phyloP scores from a whole-genome alignment of 1,139 yeast genomes.

The Protomyces inundatus region DNA sequence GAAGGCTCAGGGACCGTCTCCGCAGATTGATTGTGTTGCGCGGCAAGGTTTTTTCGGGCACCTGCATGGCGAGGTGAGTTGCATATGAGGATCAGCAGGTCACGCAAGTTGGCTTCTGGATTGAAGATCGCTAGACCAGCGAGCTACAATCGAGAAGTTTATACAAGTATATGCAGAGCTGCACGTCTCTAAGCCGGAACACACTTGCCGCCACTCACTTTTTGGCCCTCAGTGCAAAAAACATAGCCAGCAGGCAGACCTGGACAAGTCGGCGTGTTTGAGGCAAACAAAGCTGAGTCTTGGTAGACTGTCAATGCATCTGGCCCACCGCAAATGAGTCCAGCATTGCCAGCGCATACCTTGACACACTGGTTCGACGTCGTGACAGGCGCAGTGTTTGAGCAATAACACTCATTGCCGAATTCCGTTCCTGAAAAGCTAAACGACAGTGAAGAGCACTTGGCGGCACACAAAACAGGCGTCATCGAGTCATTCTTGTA shows the following conservation, averaged over 20 bases:
- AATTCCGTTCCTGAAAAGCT: slow-evolving; percentile 16
- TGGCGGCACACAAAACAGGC: slow-evolving; percentile 3
- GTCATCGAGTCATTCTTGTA: slow-evolving; percentile 13
- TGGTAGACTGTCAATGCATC: neutral
- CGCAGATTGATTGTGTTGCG: too few species aligned
- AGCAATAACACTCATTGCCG: slow-evolving; percentile 14
- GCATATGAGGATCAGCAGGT: too few species aligned
- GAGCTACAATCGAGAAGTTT: too few species aligned
- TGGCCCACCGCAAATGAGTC: slow-evolving; percentile 10
- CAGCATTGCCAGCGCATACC: slow-evolving; percentile 12
- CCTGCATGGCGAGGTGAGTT: too few species aligned
- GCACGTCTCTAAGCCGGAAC: neutral
- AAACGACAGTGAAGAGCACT: slow-evolving; percentile 5
- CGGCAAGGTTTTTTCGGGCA: too few species aligned
- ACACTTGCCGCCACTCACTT: neutral
- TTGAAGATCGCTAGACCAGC: too few species aligned
- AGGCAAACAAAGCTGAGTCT: neutral
- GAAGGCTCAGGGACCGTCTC: too few species aligned
- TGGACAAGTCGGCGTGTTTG: neutral
- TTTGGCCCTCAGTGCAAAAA: neutral
- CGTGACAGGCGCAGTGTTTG: slow-evolving; percentile 3
- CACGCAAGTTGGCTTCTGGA: too few species aligned
- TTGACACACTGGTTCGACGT: neutral
- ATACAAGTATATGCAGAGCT: too few species aligned
- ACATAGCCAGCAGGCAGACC: neutral